A percentile compares a stretch with the other conserved stretches of the same genome.
phyloP scores from a whole-genome alignment of 371 early-diverging fungal genomes.

The Mortierella polycephala region DNA sequence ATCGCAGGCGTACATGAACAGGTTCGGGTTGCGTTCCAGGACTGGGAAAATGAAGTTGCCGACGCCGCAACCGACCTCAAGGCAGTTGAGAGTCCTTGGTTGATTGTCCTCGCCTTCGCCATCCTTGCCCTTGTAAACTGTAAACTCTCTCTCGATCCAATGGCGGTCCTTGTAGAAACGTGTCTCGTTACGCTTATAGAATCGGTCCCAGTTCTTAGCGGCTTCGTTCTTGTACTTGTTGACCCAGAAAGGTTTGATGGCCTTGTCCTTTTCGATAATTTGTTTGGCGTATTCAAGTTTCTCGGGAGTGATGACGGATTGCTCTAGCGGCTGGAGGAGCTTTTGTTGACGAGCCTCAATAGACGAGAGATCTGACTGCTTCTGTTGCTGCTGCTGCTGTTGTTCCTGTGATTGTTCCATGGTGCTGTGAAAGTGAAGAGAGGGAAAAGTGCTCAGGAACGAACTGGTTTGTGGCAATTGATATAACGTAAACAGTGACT shows the following conservation, averaged over 20 bases:
- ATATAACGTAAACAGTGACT: slow-evolving; percentile 14
- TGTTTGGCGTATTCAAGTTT: slow-evolving; percentile 69
- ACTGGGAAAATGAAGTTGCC: slow-evolving; percentile 97
- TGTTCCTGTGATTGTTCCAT: slow-evolving; percentile 12
- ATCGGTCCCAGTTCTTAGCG: slow-evolving; percentile 86
- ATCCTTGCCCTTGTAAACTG: slow-evolving; percentile 65
- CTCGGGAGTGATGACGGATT: slow-evolving; percentile 48
- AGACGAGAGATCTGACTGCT: slow-evolving; percentile 16
- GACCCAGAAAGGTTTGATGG: slow-evolving; percentile 81
- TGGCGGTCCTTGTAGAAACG: slow-evolving; percentile 96
- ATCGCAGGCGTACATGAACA: slow-evolving; percentile 86
- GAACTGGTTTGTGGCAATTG: background rate
- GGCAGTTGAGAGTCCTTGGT: slow-evolving; percentile 50
- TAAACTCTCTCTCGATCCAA: slow-evolving; percentile 96
- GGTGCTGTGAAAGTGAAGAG: background rate
- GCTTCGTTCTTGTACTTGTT: slow-evolving; percentile 88
- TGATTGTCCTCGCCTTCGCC: background rate
- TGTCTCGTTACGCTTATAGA: slow-evolving; percentile 92
- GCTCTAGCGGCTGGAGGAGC: slow-evolving; percentile 40
- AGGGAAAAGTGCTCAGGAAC: background rate
- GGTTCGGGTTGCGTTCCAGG: slow-evolving; percentile 75
- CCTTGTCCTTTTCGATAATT: slow-evolving; percentile 72
- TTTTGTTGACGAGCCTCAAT: slow-evolving; percentile 43
- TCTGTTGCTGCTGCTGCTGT: background rate
- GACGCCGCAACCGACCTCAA: slow-evolving; percentile 96